phyloP scores from a whole-genome alignment of 1,284 basidiomycete genomes.

The Singerocomus rubriflavus region DNA sequence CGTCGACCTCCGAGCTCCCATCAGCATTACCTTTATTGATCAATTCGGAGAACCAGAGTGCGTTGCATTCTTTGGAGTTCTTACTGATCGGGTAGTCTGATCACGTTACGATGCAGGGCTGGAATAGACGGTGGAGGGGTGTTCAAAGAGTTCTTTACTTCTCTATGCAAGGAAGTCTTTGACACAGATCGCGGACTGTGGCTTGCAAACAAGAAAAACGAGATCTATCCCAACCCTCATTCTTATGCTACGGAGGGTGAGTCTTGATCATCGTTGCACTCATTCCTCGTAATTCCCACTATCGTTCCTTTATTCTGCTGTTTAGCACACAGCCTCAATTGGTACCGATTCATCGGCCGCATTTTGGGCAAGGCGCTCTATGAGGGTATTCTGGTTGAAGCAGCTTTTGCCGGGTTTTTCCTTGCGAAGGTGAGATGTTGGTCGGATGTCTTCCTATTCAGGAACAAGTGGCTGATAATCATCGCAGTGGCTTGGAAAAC shows the following conservation, averaged over 20 bases:
- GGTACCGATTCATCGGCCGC: conserved; percentile 94
- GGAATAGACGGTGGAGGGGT: conserved; percentile 96
- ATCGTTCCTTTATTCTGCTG: neutral
- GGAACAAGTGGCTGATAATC: conserved; percentile 3
- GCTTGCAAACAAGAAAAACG: conserved; percentile 86
- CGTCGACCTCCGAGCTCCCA: conserved; percentile 70
- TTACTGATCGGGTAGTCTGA: neutral
- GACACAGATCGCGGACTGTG: conserved; percentile 94
- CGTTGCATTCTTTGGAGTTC: conserved; percentile 29
- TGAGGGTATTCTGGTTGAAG: conserved; percentile 95
- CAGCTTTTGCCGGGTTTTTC: conserved; percentile 96
- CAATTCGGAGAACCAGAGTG: conserved; percentile 84
- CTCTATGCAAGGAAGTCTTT: conserved; percentile 89
- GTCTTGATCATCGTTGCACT: conserved; percentile 25
- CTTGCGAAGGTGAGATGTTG: conserved; percentile 66
- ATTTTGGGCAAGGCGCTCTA: conserved; percentile 96
- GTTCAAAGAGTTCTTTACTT: conserved; percentile 97
- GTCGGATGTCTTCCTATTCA: neutral
- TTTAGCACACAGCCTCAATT: conserved; percentile 77
- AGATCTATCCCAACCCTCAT: conserved; percentile 94
- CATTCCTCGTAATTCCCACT: conserved; percentile 4
- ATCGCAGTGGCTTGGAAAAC: conserved; percentile 79
- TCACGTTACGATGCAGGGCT: conserved; percentile 46
- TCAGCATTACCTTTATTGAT: conserved; percentile 91
- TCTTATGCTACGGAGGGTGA: conserved; percentile 80